A percentile compares a stretch with the other conserved stretches of the same genome.
Conservation (phyloP, 1,139 yeast genomes). For the Meyerozyma carpophila region DNA sequence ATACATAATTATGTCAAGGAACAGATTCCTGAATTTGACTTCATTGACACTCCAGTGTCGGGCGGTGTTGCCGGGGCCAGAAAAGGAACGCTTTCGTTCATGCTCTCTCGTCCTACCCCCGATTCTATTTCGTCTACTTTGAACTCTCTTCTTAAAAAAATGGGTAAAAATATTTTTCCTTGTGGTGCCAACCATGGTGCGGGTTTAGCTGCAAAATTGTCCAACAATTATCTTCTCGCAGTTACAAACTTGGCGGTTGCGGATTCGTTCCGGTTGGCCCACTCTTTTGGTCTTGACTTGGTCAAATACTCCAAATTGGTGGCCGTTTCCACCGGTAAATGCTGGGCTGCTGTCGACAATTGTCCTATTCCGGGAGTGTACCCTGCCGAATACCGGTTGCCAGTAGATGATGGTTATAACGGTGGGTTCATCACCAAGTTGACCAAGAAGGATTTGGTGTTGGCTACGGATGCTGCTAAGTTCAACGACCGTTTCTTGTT, state of each 20-base stretch:
- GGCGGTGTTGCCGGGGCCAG: conserved; percentile 61
- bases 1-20: conserved; percentile 32
- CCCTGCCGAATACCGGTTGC: conserved; percentile 35
- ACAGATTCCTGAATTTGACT: conserved; percentile 32
- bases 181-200: conserved; percentile 50
- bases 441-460: conserved; percentile 52
- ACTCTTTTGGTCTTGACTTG: conserved; percentile 46
- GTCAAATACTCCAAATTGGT: conserved; percentile 47
- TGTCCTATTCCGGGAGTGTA: conserved; percentile 54
- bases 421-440: conserved; percentile 55
- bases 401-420: conserved; percentile 43
- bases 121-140: conserved; percentile 24
- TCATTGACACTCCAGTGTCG: conserved; percentile 57
- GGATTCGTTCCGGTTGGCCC: conserved; percentile 57
- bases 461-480: conserved; percentile 49
- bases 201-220: conserved; percentile 56
- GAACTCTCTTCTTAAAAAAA: conserved; percentile 29
- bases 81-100: conserved; percentile 51
- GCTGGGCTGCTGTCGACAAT: conserved; percentile 59
- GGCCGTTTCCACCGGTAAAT: conserved; percentile 53
- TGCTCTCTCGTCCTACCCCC: conserved; percentile 41
- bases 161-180: conserved; percentile 52
- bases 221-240: conserved; percentile 56
- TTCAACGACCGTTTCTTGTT: conserved; percentile 29
- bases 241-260: conserved; percentile 56